These are phyloP conservation scores for Penicillium egyptiacum DNA, from an alignment of 495 filamentous ascomycete genomes.

Conservation along the genomic window DNA sequence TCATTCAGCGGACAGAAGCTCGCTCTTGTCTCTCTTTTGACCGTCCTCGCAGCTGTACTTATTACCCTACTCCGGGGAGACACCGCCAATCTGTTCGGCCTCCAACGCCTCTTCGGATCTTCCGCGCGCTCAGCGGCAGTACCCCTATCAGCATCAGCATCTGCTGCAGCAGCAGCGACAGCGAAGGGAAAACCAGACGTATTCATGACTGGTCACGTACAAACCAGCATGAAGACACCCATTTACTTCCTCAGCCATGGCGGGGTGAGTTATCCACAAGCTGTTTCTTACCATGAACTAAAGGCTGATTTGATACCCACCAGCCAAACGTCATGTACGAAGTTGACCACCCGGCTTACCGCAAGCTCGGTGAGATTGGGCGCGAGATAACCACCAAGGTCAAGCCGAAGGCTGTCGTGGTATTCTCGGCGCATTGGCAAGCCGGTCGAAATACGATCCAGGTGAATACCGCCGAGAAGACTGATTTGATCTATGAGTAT, in stretches of 20 bases:
- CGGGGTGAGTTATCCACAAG: slow-evolving; percentile 54
- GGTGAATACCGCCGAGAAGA: slow-evolving; percentile 69
- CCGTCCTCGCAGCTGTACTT: slow-evolving; percentile 19
- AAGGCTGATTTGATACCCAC: slow-evolving; percentile 3
- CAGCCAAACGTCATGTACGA: slow-evolving; percentile 77
- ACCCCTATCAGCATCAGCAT: slow-evolving; percentile 4
- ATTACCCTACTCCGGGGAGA: slow-evolving; percentile 20
- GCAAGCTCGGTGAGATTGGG: slow-evolving; percentile 66
- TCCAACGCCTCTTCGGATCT: slow-evolving; percentile 30
- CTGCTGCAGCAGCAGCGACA: slow-evolving; percentile 6
- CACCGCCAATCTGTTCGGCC: slow-evolving; percentile 35
- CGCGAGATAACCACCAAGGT: slow-evolving; percentile 77
- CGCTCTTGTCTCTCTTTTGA: slow-evolving; percentile 16
- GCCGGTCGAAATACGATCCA: slow-evolving; percentile 56
- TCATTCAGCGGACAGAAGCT: slow-evolving; percentile 9
- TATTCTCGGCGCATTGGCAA: slow-evolving; percentile 90
- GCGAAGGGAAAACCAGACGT: neutral
- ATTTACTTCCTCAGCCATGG: slow-evolving; percentile 81
- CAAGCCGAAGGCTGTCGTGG: slow-evolving; percentile 77
- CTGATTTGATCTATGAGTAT: slow-evolving; percentile 80
- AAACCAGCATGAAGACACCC: slow-evolving; percentile 48
- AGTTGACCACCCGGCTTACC: slow-evolving; percentile 70
- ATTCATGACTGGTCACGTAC: neutral
- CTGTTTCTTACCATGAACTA: neutral
- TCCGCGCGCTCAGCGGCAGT: slow-evolving; percentile 14